Base-by-base conservation (phyloP, 2,329 filamentous ascomycete genomes). In the Exophiala bonariae region DNA sequence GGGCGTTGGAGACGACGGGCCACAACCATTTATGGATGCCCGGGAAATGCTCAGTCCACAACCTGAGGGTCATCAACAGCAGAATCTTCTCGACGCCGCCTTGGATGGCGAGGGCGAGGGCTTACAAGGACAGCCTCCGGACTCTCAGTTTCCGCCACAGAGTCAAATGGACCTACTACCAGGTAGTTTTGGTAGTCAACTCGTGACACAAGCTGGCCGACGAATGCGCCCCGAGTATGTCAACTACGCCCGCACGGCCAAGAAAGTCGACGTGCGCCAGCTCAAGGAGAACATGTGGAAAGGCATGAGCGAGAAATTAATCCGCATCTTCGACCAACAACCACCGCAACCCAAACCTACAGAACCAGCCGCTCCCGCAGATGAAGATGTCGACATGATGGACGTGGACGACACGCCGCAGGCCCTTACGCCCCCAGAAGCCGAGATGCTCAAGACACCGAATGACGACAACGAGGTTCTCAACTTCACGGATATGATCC, bases 401-500 rank as follows among this genome's bases (percentile, higher is more conserved):
- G 62, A 61, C 14, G 51, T 60, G 11, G 57, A 60, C 5, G 56
- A 59, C 13, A 23, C 35, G 54, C 36, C 45, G 30, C 52, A 23
- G 36, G 47, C 23, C 38, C 44, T 26, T 44, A 57, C 34, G 18
- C 46, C 19, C 36, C 41, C 8, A 60, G 62, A 47, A 51, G 58
- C 44, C 44, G 59, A 46, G 52, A 66, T 26, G 63, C 71, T 13
- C 65, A 71, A 11, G 65, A 62, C 67, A 56, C 61, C 61, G 39
- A 61, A 57, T 33, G 50, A 59, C 30, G 53, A 58, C 9, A 62
- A 63, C 5, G 70, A 72, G 53, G 66, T 76, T 3, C 78, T 96
- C 56, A 90, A 86, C 60, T 99, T 99, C 69, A 97, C 91, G 0
- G 76, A 86, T 16, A 84, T 99, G 50, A 95, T 99, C 83, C 95